Evolutionary conservation across 306 rosid genomes (phyloP).

Genomic region (Boehmeria nivea): DNA sequence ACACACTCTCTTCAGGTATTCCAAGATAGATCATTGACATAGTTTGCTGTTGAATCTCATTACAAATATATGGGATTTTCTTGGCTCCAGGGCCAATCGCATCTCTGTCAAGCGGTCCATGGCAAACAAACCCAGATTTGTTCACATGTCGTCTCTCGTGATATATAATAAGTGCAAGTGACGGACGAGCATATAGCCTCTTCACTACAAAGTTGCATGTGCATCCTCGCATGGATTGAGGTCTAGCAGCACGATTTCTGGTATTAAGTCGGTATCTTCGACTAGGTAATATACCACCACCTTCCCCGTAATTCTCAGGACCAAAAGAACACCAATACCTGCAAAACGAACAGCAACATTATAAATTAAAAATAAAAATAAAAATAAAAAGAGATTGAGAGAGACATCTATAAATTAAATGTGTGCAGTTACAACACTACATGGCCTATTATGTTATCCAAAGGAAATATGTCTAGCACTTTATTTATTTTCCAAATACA

Average conservation of each 20-base stretch:
- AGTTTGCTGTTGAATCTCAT: constrained; percentile 93
- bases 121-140: constrained; percentile 88
- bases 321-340: constrained; percentile 99
- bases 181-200: constrained; percentile 83
- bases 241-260: constrained; percentile 96
- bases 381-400: no score
- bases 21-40: constrained; percentile 97
- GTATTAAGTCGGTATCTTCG: constrained; percentile 91
- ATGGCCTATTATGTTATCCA: no score
- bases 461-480: no score
- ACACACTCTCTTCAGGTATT: constrained; percentile 86
- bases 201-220: constrained; percentile 88
- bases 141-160: constrained; percentile 81
- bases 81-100: constrained; percentile 95
- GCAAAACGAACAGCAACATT: constrained; percentile 17
- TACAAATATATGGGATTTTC: constrained; percentile 76
- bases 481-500: no score
- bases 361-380: no score
- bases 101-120: constrained; percentile 91
- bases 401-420: no score
- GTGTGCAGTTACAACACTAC: no score
- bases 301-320: constrained; percentile 95
- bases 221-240: constrained; percentile 96
- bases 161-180: constrained; percentile 69
- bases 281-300: constrained; percentile 84